Base-by-base conservation (phyloP, 2,329 filamentous ascomycete genomes). In the Alternaria gansuensis region DNA sequence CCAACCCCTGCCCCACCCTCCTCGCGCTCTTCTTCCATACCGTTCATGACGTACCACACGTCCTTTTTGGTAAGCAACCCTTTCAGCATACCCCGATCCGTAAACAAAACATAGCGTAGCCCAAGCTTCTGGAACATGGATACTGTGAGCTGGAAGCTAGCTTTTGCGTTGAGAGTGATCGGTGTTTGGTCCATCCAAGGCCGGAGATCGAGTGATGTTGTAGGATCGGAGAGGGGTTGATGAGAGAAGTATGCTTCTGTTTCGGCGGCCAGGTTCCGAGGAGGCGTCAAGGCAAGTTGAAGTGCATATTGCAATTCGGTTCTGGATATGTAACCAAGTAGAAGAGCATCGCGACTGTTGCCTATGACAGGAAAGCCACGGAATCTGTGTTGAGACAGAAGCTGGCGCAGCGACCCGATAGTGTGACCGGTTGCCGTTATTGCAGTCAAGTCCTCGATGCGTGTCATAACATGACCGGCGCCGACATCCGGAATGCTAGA, bases 141-240 rank as follows among this genome's bases (percentile, higher is more conserved):
- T 24, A 96, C 89, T 3, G 91, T 92, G n/a, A 98, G 85, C 74
- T 93, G 88, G 60, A 99, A 87, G 59, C 84, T 89, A 14, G 88
- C 88, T 63, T 88, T 86, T 23, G 87, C 88, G 40, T 92, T 91
- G 17, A 98, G 83, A 0, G 95, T 98, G 45, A 99, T 90, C 0
- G 95, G 95, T 0, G 95, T 99, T 77, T 97, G 94, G 77, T 99
- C 95, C 93, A 99, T 97, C 95, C 95, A 99, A 2, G 93, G 93
- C 7, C 94, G 84, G 10, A 99, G 84, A 78, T 99, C 95, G 37
- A 99, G 87, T 0, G 90, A 93, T 14, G 87, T 84, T 21, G 85
- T 82, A 0, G 91, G 90, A 70, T 96, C 92, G 0, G 74, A 72
- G 34, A 94, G 87, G 2, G 91, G 89, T 72, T 93, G 90, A 73